A percentile compares a stretch with the other conserved stretches of the same genome.
Evolutionary conservation across 2,329 filamentous ascomycete genomes (phyloP).

Genomic region (Hypoxylon sp.): DNA sequence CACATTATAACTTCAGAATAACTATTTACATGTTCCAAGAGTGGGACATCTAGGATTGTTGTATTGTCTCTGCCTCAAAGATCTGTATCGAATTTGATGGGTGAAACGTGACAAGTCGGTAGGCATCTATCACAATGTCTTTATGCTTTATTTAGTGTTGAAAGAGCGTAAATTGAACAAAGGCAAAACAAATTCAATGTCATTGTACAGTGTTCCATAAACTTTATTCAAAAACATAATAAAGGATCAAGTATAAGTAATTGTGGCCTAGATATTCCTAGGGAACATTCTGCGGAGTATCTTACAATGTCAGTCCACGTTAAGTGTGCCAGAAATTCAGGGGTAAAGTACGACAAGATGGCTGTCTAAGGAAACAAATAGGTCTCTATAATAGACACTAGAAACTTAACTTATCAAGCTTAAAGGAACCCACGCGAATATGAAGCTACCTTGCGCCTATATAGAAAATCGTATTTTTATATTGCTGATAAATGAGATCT

Average conservation of each 20-base stretch:
- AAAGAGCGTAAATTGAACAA: background rate
- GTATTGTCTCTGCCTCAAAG: background rate
- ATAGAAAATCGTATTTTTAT: background rate
- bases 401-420: background rate
- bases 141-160: background rate
- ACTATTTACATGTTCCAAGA: background rate
- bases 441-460: background rate
- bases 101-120: background rate
- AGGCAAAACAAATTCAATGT: background rate
- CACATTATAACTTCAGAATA: background rate
- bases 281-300: background rate
- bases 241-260: background rate
- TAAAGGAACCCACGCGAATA: background rate
- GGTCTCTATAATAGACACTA: background rate
- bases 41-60: background rate
- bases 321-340: background rate
- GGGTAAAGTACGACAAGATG: background rate
- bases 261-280: background rate
- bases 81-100: background rate
- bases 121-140: constrained; percentile 6
- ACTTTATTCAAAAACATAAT: background rate
- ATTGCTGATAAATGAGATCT: too few relatives aligned
- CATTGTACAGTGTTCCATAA: background rate
- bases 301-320: background rate
- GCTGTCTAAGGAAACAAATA: background rate